Evolutionary conservation across 352 stramenopile species (phyloP).

Genomic region (Phytophthora agathidicida): DNA sequence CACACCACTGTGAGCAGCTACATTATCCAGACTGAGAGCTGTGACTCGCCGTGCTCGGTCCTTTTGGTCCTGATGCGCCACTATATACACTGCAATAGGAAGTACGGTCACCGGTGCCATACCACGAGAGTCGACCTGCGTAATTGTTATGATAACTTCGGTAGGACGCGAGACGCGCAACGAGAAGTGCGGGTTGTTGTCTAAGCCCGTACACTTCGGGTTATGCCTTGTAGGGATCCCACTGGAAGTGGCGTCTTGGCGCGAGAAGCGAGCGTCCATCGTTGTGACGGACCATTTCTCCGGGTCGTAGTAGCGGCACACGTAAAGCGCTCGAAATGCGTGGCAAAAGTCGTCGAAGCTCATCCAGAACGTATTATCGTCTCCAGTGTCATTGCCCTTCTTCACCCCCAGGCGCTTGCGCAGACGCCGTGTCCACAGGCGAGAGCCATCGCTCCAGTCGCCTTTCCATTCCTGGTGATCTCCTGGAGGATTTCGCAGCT

Average conservation of each 20-base stretch:
- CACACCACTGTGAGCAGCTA: slow-evolving; percentile 83
- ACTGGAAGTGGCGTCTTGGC: slow-evolving; percentile 64
- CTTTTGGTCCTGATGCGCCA: slow-evolving; percentile 49
- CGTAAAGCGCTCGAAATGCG: slow-evolving; percentile 91
- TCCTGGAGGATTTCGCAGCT: slow-evolving; percentile 92
- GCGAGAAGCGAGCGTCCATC: slow-evolving; percentile 60
- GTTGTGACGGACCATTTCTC: slow-evolving; percentile 69
- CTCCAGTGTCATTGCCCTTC: slow-evolving; percentile 70
- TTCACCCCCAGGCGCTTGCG: slow-evolving; percentile 77
- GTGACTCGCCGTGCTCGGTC: slow-evolving; percentile 73
- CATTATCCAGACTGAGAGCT: slow-evolving; percentile 61
- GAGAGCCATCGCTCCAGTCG: slow-evolving; percentile 92
- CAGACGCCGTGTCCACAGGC: slow-evolving; percentile 90
- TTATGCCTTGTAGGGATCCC: slow-evolving; percentile 91
- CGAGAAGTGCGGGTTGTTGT: slow-evolving; percentile 91
- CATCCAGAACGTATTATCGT: slow-evolving; percentile 96
- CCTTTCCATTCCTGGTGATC: slow-evolving; percentile 93
- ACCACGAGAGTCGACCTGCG: slow-evolving; percentile 72
- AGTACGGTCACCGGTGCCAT: slow-evolving; percentile 71
- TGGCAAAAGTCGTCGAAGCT: slow-evolving; percentile 95
- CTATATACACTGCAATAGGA: slow-evolving; percentile 75
- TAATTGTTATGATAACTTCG: slow-evolving; percentile 87
- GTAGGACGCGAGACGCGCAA: slow-evolving; percentile 78
- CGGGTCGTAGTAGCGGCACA: slow-evolving; percentile 93
- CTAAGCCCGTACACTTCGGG: slow-evolving; percentile 62